Evolutionary conservation across 345 rosid species (phyloP), one percentile per base, ranked within the genome.

Genomic region (Aurinia saxatilis): DNA sequence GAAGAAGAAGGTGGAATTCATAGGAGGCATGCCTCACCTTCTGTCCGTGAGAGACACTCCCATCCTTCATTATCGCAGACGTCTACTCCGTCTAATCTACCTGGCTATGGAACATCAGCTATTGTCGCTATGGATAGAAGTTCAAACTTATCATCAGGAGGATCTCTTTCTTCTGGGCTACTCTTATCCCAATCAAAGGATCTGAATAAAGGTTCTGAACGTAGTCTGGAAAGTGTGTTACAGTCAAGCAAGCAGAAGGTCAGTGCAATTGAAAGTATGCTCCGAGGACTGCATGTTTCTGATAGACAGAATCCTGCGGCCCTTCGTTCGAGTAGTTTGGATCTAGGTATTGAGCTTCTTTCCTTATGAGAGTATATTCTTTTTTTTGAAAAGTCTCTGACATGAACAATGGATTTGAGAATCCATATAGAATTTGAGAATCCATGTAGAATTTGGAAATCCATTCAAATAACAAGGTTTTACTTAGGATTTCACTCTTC

Each of bases 241-340:
- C 88, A 93, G 50, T 80, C 99, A 44, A 93, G 99, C 80, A 93
- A 93, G 77, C 95, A 90, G 84, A 93, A 90, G 80, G 99, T 93
- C 68, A 80, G 86, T 79, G 99, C 99, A 57, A 93, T 93, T 65
- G 99, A 93, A 73, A 90, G 96, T 83, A 87, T 93, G 99, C 97
- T 93, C 67, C 80, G 84, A 73, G 96, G 99, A 61, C 75, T 93
- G 80, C 92, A 93, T 72, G 41, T 90, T 74, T 85, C 97, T 16
- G 92, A 86, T 55, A 87, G 82, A 74, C 95, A 84, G 38, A 86
- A 88, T 77, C 84, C 84, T 76, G 82, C 84, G 59, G 73, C 84
- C 57, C 87, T 80, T 48, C 86, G 77, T 45, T 87, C 99, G 50
- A 84, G 96, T 73, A 90, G 96, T 78, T 81, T 90, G 95, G 99